Percentiles rank a stretch among this genome's conserved stretches.
These are phyloP conservation scores for Senna tora DNA, from an alignment of 306 rosid species.

Conservation along the genomic window DNA sequence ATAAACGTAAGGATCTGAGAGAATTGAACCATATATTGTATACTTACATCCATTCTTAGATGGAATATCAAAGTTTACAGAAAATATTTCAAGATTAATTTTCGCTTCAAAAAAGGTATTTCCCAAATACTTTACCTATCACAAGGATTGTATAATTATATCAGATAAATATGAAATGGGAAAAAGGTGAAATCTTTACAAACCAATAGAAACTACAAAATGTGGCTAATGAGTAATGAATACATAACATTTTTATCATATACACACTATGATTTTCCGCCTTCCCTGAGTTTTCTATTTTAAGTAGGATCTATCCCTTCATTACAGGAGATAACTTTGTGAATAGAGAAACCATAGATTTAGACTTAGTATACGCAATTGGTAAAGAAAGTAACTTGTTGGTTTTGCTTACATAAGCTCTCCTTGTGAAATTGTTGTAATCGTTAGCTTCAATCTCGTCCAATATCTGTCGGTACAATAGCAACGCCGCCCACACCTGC, in stretches of 20 bases:
- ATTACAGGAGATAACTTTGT: conserved; percentile 39
- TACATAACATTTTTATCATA: conserved; percentile 33
- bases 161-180: background rate
- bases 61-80: too few species aligned
- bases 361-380: conserved; percentile 60
- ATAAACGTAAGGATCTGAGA: too few species aligned
- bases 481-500: conserved; percentile 76
- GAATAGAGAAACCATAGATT: conserved; percentile 52
- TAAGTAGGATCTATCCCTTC: conserved; percentile 31
- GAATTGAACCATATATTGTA: too few species aligned
- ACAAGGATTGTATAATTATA: too few species aligned
- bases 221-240: conserved; percentile 27
- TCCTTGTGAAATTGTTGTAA: conserved; percentile 71
- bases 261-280: conserved; percentile 27
- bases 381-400: conserved; percentile 75
- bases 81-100: too few species aligned
- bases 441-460: conserved; percentile 87
- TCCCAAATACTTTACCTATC: too few species aligned
- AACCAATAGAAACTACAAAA: conserved; percentile 30
- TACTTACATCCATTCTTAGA: too few species aligned
- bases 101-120: too few species aligned
- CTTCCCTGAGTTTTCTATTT: conserved; percentile 15
- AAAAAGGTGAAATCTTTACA: background rate
- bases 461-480: conserved; percentile 67
- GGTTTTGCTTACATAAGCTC: conserved; percentile 75